These are phyloP conservation scores for Penicillium paneum DNA, from an alignment of 2,329 filamentous ascomycete genomes.

Conservation along the genomic window DNA sequence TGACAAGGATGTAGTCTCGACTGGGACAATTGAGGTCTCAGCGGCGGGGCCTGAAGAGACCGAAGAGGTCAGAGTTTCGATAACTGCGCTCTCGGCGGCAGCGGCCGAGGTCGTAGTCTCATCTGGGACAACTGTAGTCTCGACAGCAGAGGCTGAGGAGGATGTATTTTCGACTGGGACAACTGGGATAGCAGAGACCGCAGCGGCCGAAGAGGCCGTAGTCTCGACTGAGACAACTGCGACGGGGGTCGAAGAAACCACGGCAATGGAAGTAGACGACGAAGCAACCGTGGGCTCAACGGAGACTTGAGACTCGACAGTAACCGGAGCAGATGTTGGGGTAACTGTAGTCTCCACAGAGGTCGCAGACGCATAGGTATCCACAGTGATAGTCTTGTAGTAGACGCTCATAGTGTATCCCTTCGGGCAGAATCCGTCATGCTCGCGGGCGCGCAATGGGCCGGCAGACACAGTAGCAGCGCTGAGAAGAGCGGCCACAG, in stretches of 20 bases:
- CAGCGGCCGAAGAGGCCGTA: neutral
- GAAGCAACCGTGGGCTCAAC: constrained; percentile 13
- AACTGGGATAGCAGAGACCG: constrained; percentile 1
- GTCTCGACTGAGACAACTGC: neutral
- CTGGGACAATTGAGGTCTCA: too few relatives aligned
- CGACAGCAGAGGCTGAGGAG: constrained; percentile 1
- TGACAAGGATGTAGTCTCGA: neutral
- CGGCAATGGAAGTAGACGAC: neutral
- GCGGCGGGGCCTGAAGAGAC: too few relatives aligned
- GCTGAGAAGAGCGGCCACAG: constrained; percentile 25
- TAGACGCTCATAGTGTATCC: constrained; percentile 29
- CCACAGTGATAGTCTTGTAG: constrained; percentile 27
- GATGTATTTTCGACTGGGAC: neutral
- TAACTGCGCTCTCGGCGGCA: neutral
- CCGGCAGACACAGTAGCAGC: constrained; percentile 27
- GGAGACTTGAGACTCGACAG: neutral
- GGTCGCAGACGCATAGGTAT: constrained; percentile 12
- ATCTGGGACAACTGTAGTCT: neutral
- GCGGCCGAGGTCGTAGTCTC: too few relatives aligned
- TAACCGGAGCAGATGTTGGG: constrained; percentile 6
- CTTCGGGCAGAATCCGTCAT: constrained; percentile 23
- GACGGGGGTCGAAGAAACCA: constrained; percentile 3
- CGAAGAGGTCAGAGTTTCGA: constrained; percentile 1
- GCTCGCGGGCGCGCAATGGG: constrained; percentile 15
- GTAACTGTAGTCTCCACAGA: constrained; percentile 14